Base-by-base conservation (phyloP, 192 early-diverging fungal species). In the Linnemannia zychae region DNA sequence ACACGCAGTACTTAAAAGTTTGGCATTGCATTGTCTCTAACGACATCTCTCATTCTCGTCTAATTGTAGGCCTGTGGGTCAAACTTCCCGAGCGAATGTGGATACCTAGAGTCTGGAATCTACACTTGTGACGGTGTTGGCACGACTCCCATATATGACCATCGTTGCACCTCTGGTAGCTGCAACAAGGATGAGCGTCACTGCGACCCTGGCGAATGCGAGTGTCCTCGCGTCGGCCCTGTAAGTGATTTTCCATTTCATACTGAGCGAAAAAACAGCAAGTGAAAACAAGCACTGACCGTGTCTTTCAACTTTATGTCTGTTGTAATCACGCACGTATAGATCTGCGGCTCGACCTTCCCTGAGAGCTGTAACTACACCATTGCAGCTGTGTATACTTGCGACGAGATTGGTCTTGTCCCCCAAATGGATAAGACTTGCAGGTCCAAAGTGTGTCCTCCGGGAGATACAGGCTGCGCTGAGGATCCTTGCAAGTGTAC, bases 51-150 rank as follows among this genome's bases (percentile, higher is more conserved):
- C 17, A 49, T 31, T 67, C 50, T 0, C 31, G 9, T 4, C 7
- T 3, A 20, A 49, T 67, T 20, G 20, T 57, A 77, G 76, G 46
- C 57, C 34, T 77, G 76, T 36, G 76, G 76, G 17, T 68, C 76
- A 7, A 38, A 38, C 20, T 69, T 77, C 47, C 67, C 76, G 1
- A 2, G 2, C 11, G 33, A 31, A 1, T 75, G 60, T 31, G 37
- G 28, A 12, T 28, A 44, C 17, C 2, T 4, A 0, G 17, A 9
- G 33, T 4, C 48, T 0, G 28, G 48, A 12, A 50, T 74, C 49
- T 74, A 74, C 50, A 38, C 0, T 2, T 74, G 72, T 33, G 46
- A 12, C 6, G 20, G 4, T 12, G 13, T 28, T 6, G 46, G 40
- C 4, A 47, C 24, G 1, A 28, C 40, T 22, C 37, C 46, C 24